These are phyloP conservation scores for Populus ilicifolia DNA, from an alignment of 345 rosid species.

Conservation along the genomic window DNA sequence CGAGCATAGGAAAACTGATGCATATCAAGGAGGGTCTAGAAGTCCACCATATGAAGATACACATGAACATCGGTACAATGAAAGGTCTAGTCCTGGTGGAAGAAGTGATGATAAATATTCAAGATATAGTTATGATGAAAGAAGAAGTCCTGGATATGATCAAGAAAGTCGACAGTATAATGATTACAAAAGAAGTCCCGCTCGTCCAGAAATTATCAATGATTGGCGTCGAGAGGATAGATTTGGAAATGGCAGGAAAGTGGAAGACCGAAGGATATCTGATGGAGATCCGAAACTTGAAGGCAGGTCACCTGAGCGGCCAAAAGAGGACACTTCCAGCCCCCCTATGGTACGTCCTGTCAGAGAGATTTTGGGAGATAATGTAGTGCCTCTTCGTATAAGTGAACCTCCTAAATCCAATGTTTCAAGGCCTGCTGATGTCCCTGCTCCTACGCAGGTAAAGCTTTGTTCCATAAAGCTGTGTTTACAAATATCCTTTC, in stretches of 20 bases:
- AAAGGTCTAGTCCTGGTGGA: slow-evolving; percentile 81
- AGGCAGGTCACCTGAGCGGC: slow-evolving; percentile 72
- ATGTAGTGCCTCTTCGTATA: slow-evolving; percentile 69
- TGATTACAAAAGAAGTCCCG: slow-evolving; percentile 59
- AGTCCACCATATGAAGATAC: slow-evolving; percentile 79
- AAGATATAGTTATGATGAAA: slow-evolving; percentile 43
- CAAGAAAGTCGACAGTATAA: slow-evolving; percentile 52
- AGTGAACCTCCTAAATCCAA: slow-evolving; percentile 83
- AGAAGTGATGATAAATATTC: slow-evolving; percentile 50
- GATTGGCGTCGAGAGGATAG: slow-evolving; percentile 96
- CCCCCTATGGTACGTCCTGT: slow-evolving; percentile 85
- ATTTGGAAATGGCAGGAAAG: slow-evolving; percentile 64
- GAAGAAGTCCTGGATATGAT: slow-evolving; percentile 68
- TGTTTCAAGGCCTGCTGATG: slow-evolving; percentile 48
- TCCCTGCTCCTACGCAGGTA: slow-evolving; percentile 55
- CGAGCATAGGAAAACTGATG: slow-evolving; percentile 43
- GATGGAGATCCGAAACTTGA: slow-evolving; percentile 56
- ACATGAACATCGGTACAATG: slow-evolving; percentile 65
- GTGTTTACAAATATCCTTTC: background rate
- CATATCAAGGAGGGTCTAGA: slow-evolving; percentile 67
- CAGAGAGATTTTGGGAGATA: slow-evolving; percentile 88
- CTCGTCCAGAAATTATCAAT: slow-evolving; percentile 67
- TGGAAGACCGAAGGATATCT: slow-evolving; percentile 47
- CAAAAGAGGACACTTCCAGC: slow-evolving; percentile 59
- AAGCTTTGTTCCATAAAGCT: slow-evolving; percentile 14